A percentile compares a stretch with the other conserved stretches of the same genome.
Conservation (phyloP, 805 yeast genomes). For the Monosporozyma siamensis region DNA sequence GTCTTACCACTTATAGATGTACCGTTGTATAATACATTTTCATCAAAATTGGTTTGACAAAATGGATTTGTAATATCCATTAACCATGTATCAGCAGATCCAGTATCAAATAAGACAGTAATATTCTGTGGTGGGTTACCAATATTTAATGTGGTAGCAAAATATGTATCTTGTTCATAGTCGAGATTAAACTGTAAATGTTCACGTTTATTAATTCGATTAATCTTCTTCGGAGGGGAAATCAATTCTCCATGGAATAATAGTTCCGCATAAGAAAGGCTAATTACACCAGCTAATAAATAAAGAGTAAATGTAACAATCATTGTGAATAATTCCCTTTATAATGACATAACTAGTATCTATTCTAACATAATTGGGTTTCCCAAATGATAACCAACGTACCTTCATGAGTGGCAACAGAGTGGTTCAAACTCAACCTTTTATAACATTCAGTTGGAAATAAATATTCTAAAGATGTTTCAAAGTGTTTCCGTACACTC, state of each 20-base stretch:
- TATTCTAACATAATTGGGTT: no score
- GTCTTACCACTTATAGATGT: conserved; percentile 3
- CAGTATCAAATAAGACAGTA: conserved; percentile 39
- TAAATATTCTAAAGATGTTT: background rate
- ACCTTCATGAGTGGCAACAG: no score
- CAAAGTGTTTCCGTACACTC: background rate
- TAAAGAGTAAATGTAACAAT: background rate
- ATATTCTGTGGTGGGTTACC: conserved; percentile 39
- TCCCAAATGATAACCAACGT: no score
- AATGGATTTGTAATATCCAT: conserved; percentile 30
- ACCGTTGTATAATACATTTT: background rate
- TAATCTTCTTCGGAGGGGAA: background rate
- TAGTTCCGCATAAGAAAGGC: background rate
- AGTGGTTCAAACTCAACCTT: no score
- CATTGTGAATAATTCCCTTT: no score
- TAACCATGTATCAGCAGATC: conserved; percentile 43
- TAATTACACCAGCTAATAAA: background rate
- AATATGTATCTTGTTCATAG: conserved; percentile 18
- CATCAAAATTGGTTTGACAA: conserved; percentile 12
- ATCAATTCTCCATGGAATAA: background rate
- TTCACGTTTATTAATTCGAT: background rate
- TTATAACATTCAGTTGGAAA: no score
- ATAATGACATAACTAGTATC: no score
- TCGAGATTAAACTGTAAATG: conserved; percentile 8
- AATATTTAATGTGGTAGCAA: conserved; percentile 24